phyloP scores from a whole-genome alignment of 73 alveolate species.

The Paramecium octaurelia region DNA sequence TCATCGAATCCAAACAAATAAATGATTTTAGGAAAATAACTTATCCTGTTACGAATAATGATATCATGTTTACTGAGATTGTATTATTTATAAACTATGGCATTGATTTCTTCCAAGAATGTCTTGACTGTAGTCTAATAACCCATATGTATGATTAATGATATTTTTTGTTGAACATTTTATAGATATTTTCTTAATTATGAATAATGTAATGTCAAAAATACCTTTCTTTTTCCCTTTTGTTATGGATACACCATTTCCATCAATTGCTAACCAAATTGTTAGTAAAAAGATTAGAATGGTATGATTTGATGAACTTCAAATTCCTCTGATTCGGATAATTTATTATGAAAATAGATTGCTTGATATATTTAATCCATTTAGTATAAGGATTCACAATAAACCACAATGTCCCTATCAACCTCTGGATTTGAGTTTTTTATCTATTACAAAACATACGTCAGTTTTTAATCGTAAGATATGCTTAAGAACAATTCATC shows the following conservation, averaged over 20 bases:
- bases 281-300: background rate
- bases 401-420: background rate
- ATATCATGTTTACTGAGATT: background rate
- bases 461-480: background rate
- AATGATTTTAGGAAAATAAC: slow-evolving; percentile 7
- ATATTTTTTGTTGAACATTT: background rate
- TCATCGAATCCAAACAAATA: background rate
- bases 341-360: background rate
- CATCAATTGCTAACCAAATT: background rate
- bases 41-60: background rate
- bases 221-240: background rate
- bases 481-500: background rate
- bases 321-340: background rate
- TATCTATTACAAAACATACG: background rate
- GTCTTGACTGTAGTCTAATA: background rate
- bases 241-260: slow-evolving; percentile 1
- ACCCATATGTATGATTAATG: slow-evolving; percentile 25
- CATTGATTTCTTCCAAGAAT: background rate
- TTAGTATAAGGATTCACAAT: slow-evolving; percentile 5
- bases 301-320: background rate
- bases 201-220: background rate
- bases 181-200: background rate
- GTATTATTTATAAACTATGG: background rate
- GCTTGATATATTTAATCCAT: slow-evolving; percentile 34
- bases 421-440: background rate